A percentile compares a stretch with the other conserved stretches of the same genome.
Conservation (phyloP, 306 rosid species). For the Argentina anserina region DNA sequence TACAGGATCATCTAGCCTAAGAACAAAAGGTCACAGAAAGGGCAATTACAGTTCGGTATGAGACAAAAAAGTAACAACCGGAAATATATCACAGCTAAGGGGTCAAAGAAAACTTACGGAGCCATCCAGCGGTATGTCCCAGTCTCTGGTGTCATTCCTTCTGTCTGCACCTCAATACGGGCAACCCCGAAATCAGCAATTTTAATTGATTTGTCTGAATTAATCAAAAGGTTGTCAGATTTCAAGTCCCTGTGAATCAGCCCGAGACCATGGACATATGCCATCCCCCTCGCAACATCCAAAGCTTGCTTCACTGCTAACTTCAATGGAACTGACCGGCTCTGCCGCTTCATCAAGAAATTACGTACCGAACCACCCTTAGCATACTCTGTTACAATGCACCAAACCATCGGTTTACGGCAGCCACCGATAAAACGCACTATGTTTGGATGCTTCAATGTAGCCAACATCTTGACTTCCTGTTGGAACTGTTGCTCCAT, state of each 20-base stretch:
- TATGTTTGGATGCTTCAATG: slow-evolving; percentile 84
- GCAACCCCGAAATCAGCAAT: slow-evolving; percentile 99
- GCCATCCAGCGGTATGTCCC: slow-evolving; percentile 99
- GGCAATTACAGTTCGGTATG: no score
- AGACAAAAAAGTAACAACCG: not conserved
- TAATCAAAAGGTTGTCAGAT: slow-evolving; percentile 91
- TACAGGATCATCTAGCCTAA: no score
- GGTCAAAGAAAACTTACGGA: slow-evolving; percentile 66
- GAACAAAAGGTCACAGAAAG: no score
- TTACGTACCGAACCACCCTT: slow-evolving; percentile 97
- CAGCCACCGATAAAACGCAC: slow-evolving; percentile 96
- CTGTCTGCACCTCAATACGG: slow-evolving; percentile 98
- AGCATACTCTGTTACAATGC: slow-evolving; percentile 96
- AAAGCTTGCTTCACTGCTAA: slow-evolving; percentile 94
- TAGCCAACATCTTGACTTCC: slow-evolving; percentile 96
- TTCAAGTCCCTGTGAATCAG: slow-evolving; percentile 93
- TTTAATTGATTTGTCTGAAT: slow-evolving; percentile 88
- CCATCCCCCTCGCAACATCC: slow-evolving; percentile 97
- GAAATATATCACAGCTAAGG: not conserved
- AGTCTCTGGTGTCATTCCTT: slow-evolving; percentile 99
- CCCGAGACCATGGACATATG: slow-evolving; percentile 85
- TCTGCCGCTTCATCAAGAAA: slow-evolving; percentile 73
- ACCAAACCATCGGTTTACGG: slow-evolving; percentile 97
- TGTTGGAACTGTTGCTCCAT: slow-evolving; percentile 99
- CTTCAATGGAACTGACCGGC: slow-evolving; percentile 85